Percentiles rank a stretch among this genome's conserved stretches.
Evolutionary conservation across 2,329 filamentous ascomycete genomes (phyloP).

Genomic region (Didymella lethalis): DNA sequence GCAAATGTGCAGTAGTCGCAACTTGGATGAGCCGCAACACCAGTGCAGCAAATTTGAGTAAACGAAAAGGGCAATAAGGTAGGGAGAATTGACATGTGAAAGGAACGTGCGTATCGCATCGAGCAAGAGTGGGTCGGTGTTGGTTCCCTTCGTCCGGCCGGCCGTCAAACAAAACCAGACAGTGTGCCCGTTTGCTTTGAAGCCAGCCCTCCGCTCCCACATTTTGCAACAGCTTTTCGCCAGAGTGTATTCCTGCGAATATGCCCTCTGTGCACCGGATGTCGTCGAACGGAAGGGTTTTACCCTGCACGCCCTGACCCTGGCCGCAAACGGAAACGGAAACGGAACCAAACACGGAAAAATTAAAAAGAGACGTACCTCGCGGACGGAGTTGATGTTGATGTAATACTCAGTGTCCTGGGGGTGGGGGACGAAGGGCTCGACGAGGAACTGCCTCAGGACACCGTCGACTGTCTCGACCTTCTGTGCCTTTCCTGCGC

Average conservation of each 20-base stretch:
- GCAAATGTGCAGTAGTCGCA: constrained; percentile 28
- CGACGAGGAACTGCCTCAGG: constrained; percentile 94
- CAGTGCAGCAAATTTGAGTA: constrained; percentile 28
- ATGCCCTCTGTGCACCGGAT: constrained; percentile 23
- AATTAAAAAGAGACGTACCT: constrained; percentile 73
- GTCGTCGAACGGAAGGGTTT: constrained; percentile 4
- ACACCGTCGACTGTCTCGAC: constrained; percentile 91
- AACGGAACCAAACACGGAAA: constrained; percentile 21
- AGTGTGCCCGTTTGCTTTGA: constrained; percentile 34
- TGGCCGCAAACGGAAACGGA: constrained; percentile 14
- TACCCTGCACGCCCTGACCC: constrained; percentile 7
- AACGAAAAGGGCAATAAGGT: constrained; percentile 27
- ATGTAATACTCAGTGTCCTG: constrained; percentile 99
- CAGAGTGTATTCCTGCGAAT: constrained; percentile 13
- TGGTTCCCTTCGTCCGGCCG: constrained; percentile 53
- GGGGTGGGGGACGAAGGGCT: constrained; percentile 97
- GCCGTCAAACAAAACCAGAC: constrained; percentile 47
- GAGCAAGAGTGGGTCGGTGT: constrained; percentile 48
- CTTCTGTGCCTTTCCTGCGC: constrained; percentile 89
- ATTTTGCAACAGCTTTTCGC: constrained; percentile 22
- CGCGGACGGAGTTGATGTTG: constrained; percentile 99
- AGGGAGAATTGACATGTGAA: constrained; percentile 46
- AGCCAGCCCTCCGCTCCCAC: constrained; percentile 27
- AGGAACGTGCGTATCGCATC: constrained; percentile 41
- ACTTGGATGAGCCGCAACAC: constrained; percentile 45